These are phyloP conservation scores for Chytriomyces hyalinus DNA, from an alignment of 192 early-diverging fungal species.

Conservation along the genomic window DNA sequence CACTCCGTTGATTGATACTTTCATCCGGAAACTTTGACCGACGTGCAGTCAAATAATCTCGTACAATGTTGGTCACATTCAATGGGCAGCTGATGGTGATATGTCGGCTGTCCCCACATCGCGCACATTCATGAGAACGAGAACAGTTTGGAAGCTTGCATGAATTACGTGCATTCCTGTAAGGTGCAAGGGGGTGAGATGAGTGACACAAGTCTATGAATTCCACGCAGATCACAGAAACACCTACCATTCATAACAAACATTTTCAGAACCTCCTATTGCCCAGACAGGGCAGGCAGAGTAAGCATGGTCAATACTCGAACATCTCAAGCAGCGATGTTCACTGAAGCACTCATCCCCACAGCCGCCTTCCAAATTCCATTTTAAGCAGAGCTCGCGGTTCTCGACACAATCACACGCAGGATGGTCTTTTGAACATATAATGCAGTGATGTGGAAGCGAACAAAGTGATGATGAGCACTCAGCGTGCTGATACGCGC, in stretches of 20 bases:
- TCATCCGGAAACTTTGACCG: too few relatives aligned
- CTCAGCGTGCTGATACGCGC: not conserved
- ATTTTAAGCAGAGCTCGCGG: constrained; percentile 25
- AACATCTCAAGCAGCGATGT: constrained; percentile 20
- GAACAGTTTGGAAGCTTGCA: constrained; percentile 17
- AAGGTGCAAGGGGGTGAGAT: not conserved
- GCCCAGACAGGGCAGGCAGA: not conserved
- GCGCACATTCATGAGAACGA: constrained; percentile 16
- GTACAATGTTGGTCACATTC: not conserved
- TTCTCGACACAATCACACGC: not conserved
- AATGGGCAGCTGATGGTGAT: constrained; percentile 10
- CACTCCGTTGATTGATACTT: too few relatives aligned
- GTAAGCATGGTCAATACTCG: not conserved
- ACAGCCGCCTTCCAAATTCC: constrained; percentile 13
- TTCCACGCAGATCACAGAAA: not conserved
- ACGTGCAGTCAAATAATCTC: not conserved
- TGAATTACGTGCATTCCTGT: constrained; percentile 14
- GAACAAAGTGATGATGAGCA: not conserved
- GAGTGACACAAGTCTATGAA: not conserved
- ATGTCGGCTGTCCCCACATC: constrained; percentile 5
- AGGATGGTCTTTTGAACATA: not conserved
- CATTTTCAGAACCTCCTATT: not conserved
- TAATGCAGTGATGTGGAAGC: not conserved
- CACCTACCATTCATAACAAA: constrained; percentile 26
- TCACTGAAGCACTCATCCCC: constrained; percentile 15